Percentiles rank a stretch among this genome's conserved stretches.
Conservation (phyloP, 2,329 filamentous ascomycete genomes). For the Aplosporella prunicola region DNA sequence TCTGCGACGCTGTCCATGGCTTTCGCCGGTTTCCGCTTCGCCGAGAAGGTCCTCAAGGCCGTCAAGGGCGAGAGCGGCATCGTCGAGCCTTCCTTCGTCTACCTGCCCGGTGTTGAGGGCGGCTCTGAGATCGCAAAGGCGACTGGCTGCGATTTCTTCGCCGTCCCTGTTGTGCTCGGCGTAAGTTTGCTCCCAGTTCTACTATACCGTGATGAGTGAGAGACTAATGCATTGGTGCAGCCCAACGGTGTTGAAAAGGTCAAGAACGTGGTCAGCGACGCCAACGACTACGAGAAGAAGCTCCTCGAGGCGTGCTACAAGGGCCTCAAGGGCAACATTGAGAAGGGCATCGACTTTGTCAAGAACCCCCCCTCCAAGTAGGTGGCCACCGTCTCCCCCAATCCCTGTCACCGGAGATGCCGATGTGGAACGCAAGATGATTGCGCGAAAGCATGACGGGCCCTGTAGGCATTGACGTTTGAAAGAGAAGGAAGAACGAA, state of each 20-base stretch:
- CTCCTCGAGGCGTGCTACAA: constrained; percentile 66
- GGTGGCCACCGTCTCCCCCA: constrained; percentile 12
- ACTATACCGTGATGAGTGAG: too few relatives aligned
- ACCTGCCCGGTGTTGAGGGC: constrained; percentile 80
- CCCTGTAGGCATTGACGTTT: too few relatives aligned
- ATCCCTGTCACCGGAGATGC: too few relatives aligned
- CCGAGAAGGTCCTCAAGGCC: constrained; percentile 88
- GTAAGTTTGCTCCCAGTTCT: constrained; percentile 51
- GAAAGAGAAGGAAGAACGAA: background rate
- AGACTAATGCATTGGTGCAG: constrained; percentile 38
- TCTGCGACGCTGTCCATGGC: constrained; percentile 93
- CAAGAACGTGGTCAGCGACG: constrained; percentile 63
- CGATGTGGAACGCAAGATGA: too few relatives aligned
- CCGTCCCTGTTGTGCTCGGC: constrained; percentile 88
- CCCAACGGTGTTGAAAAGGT: constrained; percentile 78
- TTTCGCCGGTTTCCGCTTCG: constrained; percentile 90
- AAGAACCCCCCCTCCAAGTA: constrained; percentile 59
- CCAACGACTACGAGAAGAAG: constrained; percentile 81
- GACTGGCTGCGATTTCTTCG: constrained; percentile 86
- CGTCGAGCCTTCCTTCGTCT: constrained; percentile 90
- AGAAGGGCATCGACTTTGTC: constrained; percentile 85
- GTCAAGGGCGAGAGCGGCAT: constrained; percentile 83
- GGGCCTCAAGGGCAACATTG: constrained; percentile 85
- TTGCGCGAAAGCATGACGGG: too few relatives aligned
- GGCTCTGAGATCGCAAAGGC: constrained; percentile 78